Conservation (phyloP, 2,329 filamentous ascomycete species). For the Torrubiellomyces zombiae region DNA sequence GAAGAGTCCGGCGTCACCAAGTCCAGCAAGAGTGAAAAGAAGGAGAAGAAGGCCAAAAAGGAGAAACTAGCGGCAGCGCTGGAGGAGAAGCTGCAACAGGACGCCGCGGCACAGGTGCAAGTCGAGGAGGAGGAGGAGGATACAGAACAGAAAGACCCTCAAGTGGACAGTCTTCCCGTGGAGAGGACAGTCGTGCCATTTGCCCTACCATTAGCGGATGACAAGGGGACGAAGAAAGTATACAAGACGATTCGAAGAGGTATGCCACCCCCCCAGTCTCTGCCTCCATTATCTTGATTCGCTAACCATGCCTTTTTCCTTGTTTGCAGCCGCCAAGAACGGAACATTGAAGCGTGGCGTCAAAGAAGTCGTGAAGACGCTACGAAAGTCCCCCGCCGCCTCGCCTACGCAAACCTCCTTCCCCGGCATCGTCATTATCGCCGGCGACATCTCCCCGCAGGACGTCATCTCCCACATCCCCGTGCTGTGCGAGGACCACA, state of each 20-base stretch:
- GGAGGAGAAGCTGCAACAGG: slow-evolving; percentile 46
- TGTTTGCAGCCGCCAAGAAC: slow-evolving; percentile 64
- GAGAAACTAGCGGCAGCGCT: slow-evolving; percentile 51
- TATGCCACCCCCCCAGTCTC: slow-evolving; percentile 15
- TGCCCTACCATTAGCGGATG: slow-evolving; percentile 63
- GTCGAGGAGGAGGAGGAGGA: slow-evolving; percentile 24
- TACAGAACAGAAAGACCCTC: slow-evolving; percentile 28
- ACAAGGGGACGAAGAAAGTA: slow-evolving; percentile 53
- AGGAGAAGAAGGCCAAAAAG: slow-evolving; percentile 57
- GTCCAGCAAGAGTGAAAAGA: slow-evolving; percentile 41
- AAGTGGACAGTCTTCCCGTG: slow-evolving; percentile 22
- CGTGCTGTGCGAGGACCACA: slow-evolving; percentile 95
- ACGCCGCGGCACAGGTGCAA: slow-evolving; percentile 25
- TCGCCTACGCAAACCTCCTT: slow-evolving; percentile 46
- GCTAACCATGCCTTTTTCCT: not conserved
- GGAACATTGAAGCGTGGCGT: slow-evolving; percentile 95
- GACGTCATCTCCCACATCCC: slow-evolving; percentile 98
- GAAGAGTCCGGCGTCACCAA: slow-evolving; percentile 37
- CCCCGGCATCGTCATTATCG: slow-evolving; percentile 73
- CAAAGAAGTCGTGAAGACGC: slow-evolving; percentile 96
- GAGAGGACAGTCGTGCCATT: slow-evolving; percentile 61
- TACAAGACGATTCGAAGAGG: slow-evolving; percentile 40
- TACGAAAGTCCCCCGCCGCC: slow-evolving; percentile 72
- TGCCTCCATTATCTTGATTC: too few species aligned
- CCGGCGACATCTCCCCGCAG: slow-evolving; percentile 94